Conservation (phyloP, 306 rosid genomes). For the Leucaena leucocephala region DNA sequence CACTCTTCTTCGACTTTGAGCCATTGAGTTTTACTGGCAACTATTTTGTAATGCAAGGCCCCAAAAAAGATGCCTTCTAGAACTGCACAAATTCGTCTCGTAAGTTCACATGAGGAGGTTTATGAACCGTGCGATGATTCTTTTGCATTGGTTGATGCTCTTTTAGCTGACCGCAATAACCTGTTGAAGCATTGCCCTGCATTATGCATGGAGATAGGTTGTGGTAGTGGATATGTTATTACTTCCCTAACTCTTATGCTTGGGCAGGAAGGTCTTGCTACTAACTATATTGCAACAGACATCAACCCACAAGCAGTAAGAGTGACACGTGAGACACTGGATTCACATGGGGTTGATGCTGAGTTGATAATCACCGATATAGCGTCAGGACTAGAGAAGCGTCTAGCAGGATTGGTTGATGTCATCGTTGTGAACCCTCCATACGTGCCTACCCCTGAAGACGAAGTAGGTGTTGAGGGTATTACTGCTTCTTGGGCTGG, state of each 20-base stretch:
- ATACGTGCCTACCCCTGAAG: constrained; percentile 95
- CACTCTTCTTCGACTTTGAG: constrained; percentile 9
- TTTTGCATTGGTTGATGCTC: constrained; percentile 93
- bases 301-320: constrained; percentile 74
- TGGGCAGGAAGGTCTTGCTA: constrained; percentile 54
- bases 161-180: constrained; percentile 73
- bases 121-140: constrained; percentile 98
- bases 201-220: constrained; percentile 87
- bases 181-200: constrained; percentile 67
- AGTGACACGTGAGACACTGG: constrained; percentile 75
- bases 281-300: constrained; percentile 84
- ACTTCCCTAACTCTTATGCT: constrained; percentile 94
- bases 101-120: constrained; percentile 86
- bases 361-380: constrained; percentile 78
- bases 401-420: constrained; percentile 76
- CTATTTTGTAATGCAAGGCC: constrained; percentile 43
- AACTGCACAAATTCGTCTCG: constrained; percentile 83
- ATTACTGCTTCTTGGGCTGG: constrained; percentile 94
- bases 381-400: constrained; percentile 77
- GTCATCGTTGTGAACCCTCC: constrained; percentile 96
- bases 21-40: constrained; percentile 21
- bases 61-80: constrained; percentile 47
- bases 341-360: constrained; percentile 85
- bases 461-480: constrained; percentile 84
- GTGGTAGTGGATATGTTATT: constrained; percentile 95